phyloP scores from a whole-genome alignment of 108 stramenopile genomes.

The Hondaea fermentalgiana region DNA sequence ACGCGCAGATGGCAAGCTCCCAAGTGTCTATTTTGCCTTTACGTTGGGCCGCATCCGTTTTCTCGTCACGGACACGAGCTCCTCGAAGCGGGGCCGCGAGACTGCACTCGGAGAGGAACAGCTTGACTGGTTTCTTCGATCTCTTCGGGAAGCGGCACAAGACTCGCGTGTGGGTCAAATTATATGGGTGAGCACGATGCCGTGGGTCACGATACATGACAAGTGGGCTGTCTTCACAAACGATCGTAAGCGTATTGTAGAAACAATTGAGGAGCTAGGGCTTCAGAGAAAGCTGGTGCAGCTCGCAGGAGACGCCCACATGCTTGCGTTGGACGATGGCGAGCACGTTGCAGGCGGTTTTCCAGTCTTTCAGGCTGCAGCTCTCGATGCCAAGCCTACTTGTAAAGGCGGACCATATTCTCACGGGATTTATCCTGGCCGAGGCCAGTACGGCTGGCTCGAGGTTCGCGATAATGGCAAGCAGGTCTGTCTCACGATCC shows the following conservation, averaged over 20 bases:
- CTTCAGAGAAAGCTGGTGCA: not conserved
- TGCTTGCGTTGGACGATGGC: slow-evolving; percentile 21
- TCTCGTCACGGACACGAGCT: not conserved
- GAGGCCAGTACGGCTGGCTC: slow-evolving; percentile 18
- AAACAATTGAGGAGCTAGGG: not conserved
- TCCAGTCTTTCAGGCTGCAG: slow-evolving; percentile 21
- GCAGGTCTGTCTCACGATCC: not conserved
- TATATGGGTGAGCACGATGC: slow-evolving; percentile 19
- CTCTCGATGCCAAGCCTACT: not conserved
- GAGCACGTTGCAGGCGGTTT: not conserved
- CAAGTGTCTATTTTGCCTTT: not conserved
- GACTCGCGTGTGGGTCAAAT: not conserved
- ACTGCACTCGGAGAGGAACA: slow-evolving; percentile 17
- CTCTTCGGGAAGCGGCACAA: not conserved
- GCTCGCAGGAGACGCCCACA: slow-evolving; percentile 24
- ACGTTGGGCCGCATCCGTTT: not conserved
- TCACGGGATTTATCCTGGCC: slow-evolving; percentile 12
- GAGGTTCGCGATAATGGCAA: not conserved
- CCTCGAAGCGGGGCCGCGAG: not conserved
- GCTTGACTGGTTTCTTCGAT: not conserved
- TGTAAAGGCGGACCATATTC: slow-evolving; percentile 23
- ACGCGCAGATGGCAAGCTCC: not conserved
- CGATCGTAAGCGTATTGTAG: not conserved
- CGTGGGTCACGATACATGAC: not conserved
- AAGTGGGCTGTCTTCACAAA: slow-evolving; percentile 13